Evolutionary conservation across 177 flowering plant species (phyloP).

Genomic region (Tripterygium wilfordii): DNA sequence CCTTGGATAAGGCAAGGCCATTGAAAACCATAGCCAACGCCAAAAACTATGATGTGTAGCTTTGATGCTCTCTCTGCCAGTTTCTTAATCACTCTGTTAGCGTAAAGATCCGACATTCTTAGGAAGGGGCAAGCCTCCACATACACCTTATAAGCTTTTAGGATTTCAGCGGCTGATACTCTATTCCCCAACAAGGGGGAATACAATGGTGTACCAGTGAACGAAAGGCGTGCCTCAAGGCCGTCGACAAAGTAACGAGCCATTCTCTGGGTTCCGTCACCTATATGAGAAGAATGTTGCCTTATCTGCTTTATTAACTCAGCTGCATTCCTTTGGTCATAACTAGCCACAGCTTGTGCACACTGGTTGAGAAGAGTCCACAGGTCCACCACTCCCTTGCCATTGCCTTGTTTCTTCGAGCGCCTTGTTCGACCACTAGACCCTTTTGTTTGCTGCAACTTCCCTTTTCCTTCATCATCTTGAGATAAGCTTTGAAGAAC

Average conservation of each 20-base stretch:
- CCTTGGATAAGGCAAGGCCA: conserved; percentile 30
- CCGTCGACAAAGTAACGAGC: conserved; percentile 23
- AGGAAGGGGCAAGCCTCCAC: conserved; percentile 20
- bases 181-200: not conserved
- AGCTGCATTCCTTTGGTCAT: conserved; percentile 12
- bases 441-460: conserved; percentile 6
- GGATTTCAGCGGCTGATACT: conserved; percentile 8
- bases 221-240: conserved; percentile 23
- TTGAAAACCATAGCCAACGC: conserved; percentile 27
- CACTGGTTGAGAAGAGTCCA: conserved; percentile 13
- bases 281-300: conserved; percentile 20
- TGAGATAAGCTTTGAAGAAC: too few relatives aligned
- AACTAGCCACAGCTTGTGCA: conserved; percentile 14
- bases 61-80: conserved; percentile 10
- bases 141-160: conserved; percentile 17
- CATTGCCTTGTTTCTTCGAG: not conserved
- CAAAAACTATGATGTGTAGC: conserved; percentile 28
- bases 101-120: conserved; percentile 4
- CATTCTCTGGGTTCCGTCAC: conserved; percentile 17
- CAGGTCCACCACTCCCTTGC: conserved; percentile 14
- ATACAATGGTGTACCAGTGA: conserved; percentile 3
- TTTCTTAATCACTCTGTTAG: conserved; percentile 10
- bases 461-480: too few relatives aligned
- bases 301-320: conserved; percentile 16
- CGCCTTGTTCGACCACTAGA: not conserved